Base-by-base conservation (phyloP, 2,329 filamentous ascomycete genomes). In the Phialophora chinensis region DNA sequence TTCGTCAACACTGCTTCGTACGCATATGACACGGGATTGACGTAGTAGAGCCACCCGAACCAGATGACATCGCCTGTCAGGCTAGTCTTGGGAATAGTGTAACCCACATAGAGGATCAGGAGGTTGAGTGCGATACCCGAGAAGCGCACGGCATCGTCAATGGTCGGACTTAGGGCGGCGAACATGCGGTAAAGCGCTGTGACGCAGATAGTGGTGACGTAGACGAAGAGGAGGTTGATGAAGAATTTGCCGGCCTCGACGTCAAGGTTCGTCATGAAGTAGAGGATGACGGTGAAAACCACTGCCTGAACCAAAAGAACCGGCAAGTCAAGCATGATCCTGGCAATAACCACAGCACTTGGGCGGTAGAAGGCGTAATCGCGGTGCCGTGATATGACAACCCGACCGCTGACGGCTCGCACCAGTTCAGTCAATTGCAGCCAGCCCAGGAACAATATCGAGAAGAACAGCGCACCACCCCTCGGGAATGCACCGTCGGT, bases 381-480 rank as follows among this genome's bases (percentile, higher is more conserved):
- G 57, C 86, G 85, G 72, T 91, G 88, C 47, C 88, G 87, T 77
- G 79, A 89, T 69, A 85, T 92, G 20, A 95, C 88, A 0, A 83
- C 83, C 63, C 91, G 84, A 4, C 91, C 89, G 59, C 86, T 86
- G 8, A 94, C 88, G 53, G 90, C 91, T 69, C 89, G 90, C 85
- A 91, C 92, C 62, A 93, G 82, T 76, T 96, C 91, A 0, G 89
- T 87, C 56, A 96, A 80, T 67, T 93, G 91, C 4, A 95, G 82
- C 88, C 88, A 90, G 63, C 83, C 83, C 5, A 90, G 80, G 77
- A 90, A 89, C 33, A 90, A 75, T 69, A 90, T 87, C 1, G 86
- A 87, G 78, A 90, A 90, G 82, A 90, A 90, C 8, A 87, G 77
- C 7, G 85, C 81, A 75, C 88, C 88, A 6, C 88, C 86, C 71